A percentile compares a stretch with the other conserved stretches of the same genome.
Evolutionary conservation across 108 stramenopile genomes (phyloP).

Genomic region (Nannochloropsis gaditana): DNA sequence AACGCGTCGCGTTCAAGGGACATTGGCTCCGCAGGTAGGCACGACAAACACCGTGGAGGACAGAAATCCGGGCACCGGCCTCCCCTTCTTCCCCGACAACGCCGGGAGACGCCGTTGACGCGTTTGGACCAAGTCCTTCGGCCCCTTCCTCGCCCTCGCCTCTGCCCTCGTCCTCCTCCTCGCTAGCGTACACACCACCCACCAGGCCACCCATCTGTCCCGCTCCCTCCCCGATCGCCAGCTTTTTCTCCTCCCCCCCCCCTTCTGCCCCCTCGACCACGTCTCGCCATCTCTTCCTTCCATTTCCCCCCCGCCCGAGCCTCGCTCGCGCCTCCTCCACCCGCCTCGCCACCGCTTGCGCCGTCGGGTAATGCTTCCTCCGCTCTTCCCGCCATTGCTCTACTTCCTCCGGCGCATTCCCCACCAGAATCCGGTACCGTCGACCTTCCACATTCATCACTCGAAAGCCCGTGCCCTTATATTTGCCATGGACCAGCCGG

Average conservation of each 20-base stretch:
- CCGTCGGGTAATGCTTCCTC: slow-evolving; percentile 23
- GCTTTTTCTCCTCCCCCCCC: background rate
- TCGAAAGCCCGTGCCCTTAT: slow-evolving; percentile 23
- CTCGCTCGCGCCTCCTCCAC: background rate
- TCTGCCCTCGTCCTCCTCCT: background rate
- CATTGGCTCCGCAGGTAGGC: slow-evolving; percentile 3
- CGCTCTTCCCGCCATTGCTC: slow-evolving; percentile 27
- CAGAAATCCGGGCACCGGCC: background rate
- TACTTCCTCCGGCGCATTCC: slow-evolving; percentile 30
- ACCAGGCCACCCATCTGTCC: background rate
- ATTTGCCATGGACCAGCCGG: slow-evolving; percentile 18
- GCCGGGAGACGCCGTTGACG: too few species aligned
- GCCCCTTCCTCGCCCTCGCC: background rate
- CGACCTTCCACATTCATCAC: slow-evolving; percentile 32
- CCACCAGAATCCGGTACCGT: slow-evolving; percentile 20
- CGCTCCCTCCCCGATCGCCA: background rate
- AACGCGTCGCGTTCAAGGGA: slow-evolving; percentile 1
- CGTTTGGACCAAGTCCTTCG: background rate
- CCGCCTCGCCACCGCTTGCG: background rate
- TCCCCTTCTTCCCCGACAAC: background rate
- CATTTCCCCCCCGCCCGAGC: background rate
- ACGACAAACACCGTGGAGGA: slow-evolving; percentile 12
- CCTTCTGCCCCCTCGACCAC: background rate
- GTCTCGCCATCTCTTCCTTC: background rate
- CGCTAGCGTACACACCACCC: background rate